Conservation (phyloP, 192 early-diverging fungal species). For the Linnemannia hyalina region DNA sequence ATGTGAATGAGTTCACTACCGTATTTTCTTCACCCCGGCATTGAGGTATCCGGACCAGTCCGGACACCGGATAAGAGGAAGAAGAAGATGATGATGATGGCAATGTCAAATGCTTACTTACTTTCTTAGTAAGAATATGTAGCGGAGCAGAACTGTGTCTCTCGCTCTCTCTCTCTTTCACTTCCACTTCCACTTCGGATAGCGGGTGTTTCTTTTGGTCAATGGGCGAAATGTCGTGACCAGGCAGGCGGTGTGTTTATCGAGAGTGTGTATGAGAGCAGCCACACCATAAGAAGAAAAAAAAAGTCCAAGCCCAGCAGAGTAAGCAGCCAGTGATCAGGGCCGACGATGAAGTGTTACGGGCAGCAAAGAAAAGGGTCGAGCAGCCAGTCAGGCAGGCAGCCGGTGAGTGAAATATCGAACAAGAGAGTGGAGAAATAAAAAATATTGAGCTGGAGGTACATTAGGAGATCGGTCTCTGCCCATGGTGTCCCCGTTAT, state of each 20-base stretch:
- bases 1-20: neutral
- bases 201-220: conserved; percentile 2
- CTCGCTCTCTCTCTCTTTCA: neutral
- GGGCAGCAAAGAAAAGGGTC: neutral
- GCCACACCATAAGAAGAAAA: neutral
- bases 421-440: neutral
- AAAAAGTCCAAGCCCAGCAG: neutral
- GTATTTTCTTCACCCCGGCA: neutral
- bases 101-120: neutral
- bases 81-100: neutral
- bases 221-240: conserved; percentile 6
- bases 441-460: neutral
- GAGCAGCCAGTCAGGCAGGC: conserved; percentile 2
- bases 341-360: neutral
- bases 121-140: neutral
- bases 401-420: neutral
- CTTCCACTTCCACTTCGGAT: neutral
- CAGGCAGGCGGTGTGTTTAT: neutral
- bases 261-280: neutral
- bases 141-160: neutral
- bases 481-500: neutral
- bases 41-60: conserved; percentile 1
- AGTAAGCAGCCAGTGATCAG: neutral
- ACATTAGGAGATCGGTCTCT: neutral
- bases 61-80: neutral